Evolutionary conservation across 495 filamentous ascomycete genomes (phyloP), one percentile per base, ranked within the genome.

Genomic region (Daldinia bambusicola): DNA sequence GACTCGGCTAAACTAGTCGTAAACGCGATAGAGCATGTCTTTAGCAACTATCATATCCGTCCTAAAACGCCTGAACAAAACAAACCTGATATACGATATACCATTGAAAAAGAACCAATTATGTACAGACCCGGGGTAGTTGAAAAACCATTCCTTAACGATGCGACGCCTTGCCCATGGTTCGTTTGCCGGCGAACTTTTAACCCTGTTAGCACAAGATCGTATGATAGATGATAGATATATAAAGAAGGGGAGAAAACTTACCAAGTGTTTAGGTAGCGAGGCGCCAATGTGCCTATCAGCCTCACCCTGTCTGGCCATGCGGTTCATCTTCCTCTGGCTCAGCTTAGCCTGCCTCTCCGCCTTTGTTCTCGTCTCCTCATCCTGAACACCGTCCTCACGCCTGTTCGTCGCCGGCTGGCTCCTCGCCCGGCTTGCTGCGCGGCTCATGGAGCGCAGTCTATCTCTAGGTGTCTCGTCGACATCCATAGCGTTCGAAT

Each of bases 321-420:
- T 95, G 67, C 95, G 86, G 84, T 99, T 98, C 94, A 96, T 98
- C 89, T 93, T 93, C 87, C 94, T 93, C 89, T 99, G 95, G 70
- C 90, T 86, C 75, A 99, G 80, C 86, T 97, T 98, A 72, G 86
- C 84, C 77, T 93, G 80, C 73, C 89, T 89, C 79, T 98, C 96
- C 16, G 92, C 94, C 85, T 93, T 94, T 26, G 82, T 87, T 67
- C 93, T 86, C 34, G 86, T 83, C 43, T 76, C 78, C 74, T 82
- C 83, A 63, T 88, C 84, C 50, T 79, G 81, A 12, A 93, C 87
- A 83, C 95, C 95, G 62, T 97, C 95, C 36, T 92, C 87, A 41
- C 91, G 84, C 78, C 95, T 87, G 82, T 98, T 95, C 40, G 89
- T 91, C 34, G 84, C 84, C 51, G 86, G 83, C 83, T 92, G 89